Percentiles rank a stretch among this genome's conserved stretches.
phyloP scores from a whole-genome alignment of 495 filamentous ascomycete genomes.

The Penicillium canescens region DNA sequence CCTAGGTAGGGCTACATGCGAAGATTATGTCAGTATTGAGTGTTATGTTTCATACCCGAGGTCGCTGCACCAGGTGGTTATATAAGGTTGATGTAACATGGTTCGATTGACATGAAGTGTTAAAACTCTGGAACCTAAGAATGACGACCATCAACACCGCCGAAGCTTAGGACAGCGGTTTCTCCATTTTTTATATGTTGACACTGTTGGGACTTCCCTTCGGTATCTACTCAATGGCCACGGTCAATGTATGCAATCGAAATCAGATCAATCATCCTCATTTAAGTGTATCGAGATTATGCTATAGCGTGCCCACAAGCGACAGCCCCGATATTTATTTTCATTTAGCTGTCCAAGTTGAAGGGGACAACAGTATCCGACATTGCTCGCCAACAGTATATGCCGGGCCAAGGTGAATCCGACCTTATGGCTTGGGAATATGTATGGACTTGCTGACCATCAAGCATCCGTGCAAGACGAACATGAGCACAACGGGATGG shows the following conservation, averaged over 20 bases:
- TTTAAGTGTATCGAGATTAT: slow-evolving; percentile 26
- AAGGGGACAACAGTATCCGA: slow-evolving; percentile 15
- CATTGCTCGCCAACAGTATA: slow-evolving; percentile 12
- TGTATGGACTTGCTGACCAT: slow-evolving; percentile 96
- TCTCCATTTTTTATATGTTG: too few relatives aligned
- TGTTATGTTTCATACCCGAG: too few relatives aligned
- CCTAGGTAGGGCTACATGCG: too few relatives aligned
- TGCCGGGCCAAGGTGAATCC: slow-evolving; percentile 9
- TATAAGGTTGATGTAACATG: too few relatives aligned
- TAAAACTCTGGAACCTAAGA: too few relatives aligned
- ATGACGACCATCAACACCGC: too few relatives aligned
- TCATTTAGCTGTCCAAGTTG: slow-evolving; percentile 18
- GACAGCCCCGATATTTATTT: slow-evolving; percentile 20
- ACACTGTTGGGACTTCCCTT: too few relatives aligned
- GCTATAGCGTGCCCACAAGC: slow-evolving; percentile 17
- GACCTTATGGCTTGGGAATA: slow-evolving; percentile 83
- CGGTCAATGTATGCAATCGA: slow-evolving; percentile 21
- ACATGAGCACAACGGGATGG: slow-evolving; percentile 81
- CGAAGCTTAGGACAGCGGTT: too few relatives aligned
- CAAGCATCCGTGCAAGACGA: slow-evolving; percentile 79
- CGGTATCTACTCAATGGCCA: not conserved
- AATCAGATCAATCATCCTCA: slow-evolving; percentile 18
- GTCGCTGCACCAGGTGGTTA: too few relatives aligned
- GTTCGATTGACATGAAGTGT: too few relatives aligned
- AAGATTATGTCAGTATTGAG: too few relatives aligned